Evolutionary conservation across 768 basidiomycete species (phyloP).

Genomic region (Paxillus involutus): DNA sequence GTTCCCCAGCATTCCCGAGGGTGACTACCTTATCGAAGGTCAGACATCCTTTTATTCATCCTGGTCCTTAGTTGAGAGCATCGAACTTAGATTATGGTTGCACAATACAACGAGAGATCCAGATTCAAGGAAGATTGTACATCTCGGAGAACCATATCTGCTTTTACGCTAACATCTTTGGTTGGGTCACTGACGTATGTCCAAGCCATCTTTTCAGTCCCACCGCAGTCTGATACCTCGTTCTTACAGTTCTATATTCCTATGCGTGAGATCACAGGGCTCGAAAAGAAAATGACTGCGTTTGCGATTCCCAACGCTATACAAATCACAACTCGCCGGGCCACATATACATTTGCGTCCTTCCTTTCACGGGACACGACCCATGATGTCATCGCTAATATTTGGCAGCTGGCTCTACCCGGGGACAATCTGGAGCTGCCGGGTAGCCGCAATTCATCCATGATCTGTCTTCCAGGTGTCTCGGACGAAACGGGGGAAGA

Average conservation of each 20-base stretch:
- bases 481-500: too few species aligned
- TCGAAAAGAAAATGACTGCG: slow-evolving; percentile 98
- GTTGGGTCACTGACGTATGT: slow-evolving; percentile 96
- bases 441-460: too few species aligned
- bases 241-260: slow-evolving; percentile 73
- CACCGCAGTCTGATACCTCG: slow-evolving; percentile 6
- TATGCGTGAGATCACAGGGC: slow-evolving; percentile 78
- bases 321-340: slow-evolving; percentile 77
- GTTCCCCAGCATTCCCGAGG: slow-evolving; percentile 89
- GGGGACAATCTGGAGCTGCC: slow-evolving; percentile 40
- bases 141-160: slow-evolving; percentile 99
- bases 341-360: slow-evolving; percentile 92
- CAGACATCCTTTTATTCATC: slow-evolving; percentile 22
- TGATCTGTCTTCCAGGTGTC: too few species aligned
- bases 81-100: slow-evolving; percentile 85
- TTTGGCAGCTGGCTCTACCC: slow-evolving; percentile 90
- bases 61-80: slow-evolving; percentile 1
- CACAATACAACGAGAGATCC: slow-evolving; percentile 92
- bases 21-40: slow-evolving; percentile 99
- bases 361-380: slow-evolving; percentile 96
- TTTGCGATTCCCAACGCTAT: slow-evolving; percentile 98
- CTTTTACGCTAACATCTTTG: slow-evolving; percentile 99
- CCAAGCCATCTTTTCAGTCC: background rate
- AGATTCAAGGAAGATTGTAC: slow-evolving; percentile 94
- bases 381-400: slow-evolving; percentile 92